Conservation (phyloP, 148 eudicot species). For the Fallopia convolvulus region DNA sequence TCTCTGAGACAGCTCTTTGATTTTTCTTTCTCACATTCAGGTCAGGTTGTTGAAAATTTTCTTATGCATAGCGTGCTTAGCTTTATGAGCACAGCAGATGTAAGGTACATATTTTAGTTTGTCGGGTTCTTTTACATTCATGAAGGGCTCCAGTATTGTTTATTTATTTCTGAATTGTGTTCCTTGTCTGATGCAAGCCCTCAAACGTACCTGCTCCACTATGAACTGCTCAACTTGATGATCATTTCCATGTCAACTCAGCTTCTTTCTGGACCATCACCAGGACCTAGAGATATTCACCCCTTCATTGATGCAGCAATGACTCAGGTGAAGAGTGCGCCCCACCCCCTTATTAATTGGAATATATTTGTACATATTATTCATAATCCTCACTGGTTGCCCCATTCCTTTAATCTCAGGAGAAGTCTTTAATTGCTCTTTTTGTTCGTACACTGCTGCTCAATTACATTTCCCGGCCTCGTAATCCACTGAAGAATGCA, state of each 20-base stretch:
- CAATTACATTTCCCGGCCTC: constrained; percentile 61
- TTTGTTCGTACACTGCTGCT: constrained; percentile 61
- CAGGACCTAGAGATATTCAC: constrained; percentile 67
- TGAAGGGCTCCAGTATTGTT: not conserved
- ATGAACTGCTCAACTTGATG: constrained; percentile 82
- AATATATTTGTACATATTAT: constrained; percentile 6
- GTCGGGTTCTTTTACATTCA: not conserved
- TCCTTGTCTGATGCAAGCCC: constrained; percentile 44
- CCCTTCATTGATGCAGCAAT: constrained; percentile 75
- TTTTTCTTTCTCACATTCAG: constrained; percentile 33
- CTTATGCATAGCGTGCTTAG: constrained; percentile 46
- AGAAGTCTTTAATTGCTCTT: constrained; percentile 47
- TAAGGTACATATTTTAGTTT: constrained; percentile 41
- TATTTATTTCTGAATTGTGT: constrained; percentile 17
- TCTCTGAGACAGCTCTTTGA: not conserved
- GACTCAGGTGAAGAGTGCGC: constrained; percentile 48
- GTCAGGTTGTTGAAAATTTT: constrained; percentile 41
- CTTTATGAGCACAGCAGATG: constrained; percentile 69
- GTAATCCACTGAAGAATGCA: constrained; percentile 29
- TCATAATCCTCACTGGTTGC: constrained; percentile 1
- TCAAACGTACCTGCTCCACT: constrained; percentile 62
- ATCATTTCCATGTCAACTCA: constrained; percentile 85
- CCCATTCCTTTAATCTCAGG: constrained; percentile 37
- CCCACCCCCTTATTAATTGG: not conserved
- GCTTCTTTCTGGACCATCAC: constrained; percentile 85